Conservation (phyloP, 1,139 yeast species). For the Candida gigantensis region DNA sequence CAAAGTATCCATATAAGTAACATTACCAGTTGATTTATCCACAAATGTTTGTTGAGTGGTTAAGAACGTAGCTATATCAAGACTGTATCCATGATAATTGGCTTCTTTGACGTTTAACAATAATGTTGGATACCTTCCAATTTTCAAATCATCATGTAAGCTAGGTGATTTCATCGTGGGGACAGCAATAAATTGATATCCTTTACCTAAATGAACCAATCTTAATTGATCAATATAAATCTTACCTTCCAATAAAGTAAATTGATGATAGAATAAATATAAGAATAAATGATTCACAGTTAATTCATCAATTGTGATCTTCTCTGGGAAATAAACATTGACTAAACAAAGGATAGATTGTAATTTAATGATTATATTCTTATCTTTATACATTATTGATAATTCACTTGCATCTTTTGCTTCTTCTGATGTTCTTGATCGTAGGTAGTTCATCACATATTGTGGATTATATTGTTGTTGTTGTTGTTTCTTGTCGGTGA, state of each 20-base stretch:
- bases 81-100: conserved; percentile 1
- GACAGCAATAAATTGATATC: conserved; percentile 9
- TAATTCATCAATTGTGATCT: conserved; percentile 8
- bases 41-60: conserved; percentile 6
- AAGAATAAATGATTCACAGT: conserved; percentile 16
- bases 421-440: conserved; percentile 7
- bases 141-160: conserved; percentile 11
- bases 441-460: conserved; percentile 12
- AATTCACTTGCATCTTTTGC: conserved; percentile 12
- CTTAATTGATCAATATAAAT: conserved; percentile 14
- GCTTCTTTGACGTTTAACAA: conserved; percentile 9
- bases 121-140: conserved; percentile 11
- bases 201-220: conserved; percentile 17
- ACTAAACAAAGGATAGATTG: conserved; percentile 14
- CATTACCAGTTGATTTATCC: conserved; percentile 15
- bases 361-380: conserved; percentile 15
- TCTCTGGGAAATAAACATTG: conserved; percentile 8
- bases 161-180: conserved; percentile 4
- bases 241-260: conserved; percentile 7
- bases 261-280: conserved; percentile 16
- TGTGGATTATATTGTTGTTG: conserved; percentile 11
- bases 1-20: conserved; percentile 15
- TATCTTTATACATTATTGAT: conserved; percentile 13
- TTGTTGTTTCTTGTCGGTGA: conserved; percentile 11
- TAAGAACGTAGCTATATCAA: conserved; percentile 12